Base-by-base conservation (phyloP, 2,329 filamentous ascomycete species). In the Sodiomyces alkalinus region DNA sequence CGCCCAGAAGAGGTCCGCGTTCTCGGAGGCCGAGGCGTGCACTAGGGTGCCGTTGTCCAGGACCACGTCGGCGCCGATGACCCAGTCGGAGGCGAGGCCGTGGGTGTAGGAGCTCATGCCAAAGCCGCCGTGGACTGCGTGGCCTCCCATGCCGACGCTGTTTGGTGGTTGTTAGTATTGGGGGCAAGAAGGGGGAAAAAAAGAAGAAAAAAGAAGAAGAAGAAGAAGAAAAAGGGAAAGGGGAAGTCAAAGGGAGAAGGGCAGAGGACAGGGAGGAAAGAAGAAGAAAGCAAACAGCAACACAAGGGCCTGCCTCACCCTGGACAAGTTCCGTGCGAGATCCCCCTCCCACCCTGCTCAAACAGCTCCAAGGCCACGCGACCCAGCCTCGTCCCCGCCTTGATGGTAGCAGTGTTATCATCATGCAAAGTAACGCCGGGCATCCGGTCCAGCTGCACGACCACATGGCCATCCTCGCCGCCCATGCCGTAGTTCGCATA, bases 311-410 rank as follows among this genome's bases (percentile, higher is more conserved):
- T 0, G 34, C n/a, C 53, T 46, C 39, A 62, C 61, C 55, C 59
- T 4, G 64, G 61, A 35, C 64, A 68, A 1, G 62, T 64, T n/a
- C 64, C 63, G 27, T 68, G 62, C 16, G 57, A 48, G 4, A 68
- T 46, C 3, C 56, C 62, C 10, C 43, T 56, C 38, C 33, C 39
- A 0, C 49, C 52, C 28, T 58, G 48, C 11, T 43, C 40, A 27
- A 49, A 53, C 4, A 63, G 41, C 34, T 57, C 49, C 4, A 34
- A 42, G 0, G 56, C 57, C 6, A 63, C 49, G 28, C 61, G 55
- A 0, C 64, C 66, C 3, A 71, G 46, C 7, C 64, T 48, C 1
- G 64, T 55, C 12, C 66, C 66, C 9, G 56, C 56, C 29, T 64
- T 55, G 10, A 64, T 51, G 14, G 46, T 52, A 0, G 54, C 61